Evolutionary conservation across 1,139 yeast species (phyloP).

Genomic region (Geotrichum candidum): DNA sequence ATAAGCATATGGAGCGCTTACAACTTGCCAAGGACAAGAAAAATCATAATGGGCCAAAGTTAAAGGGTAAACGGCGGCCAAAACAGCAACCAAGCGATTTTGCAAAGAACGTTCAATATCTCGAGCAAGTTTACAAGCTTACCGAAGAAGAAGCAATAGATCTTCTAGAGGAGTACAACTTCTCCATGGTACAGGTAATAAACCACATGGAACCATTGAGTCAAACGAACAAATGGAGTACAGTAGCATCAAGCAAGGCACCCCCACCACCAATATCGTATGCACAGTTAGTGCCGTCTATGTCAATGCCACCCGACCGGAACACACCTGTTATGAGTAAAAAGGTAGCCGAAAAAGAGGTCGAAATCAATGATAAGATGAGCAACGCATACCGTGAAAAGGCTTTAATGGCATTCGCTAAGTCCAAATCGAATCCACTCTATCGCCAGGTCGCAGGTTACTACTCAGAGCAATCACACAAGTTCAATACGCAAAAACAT

Average conservation of each 20-base stretch:
- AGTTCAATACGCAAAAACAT: constrained; percentile 18
- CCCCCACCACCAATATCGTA: background rate
- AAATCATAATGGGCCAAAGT: background rate
- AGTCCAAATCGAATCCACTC: constrained; percentile 26
- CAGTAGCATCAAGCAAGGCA: background rate
- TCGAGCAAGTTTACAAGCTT: constrained; percentile 4
- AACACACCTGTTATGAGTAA: constrained; percentile 3
- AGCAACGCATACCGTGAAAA: background rate
- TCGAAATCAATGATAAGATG: background rate
- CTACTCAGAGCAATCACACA: constrained; percentile 24
- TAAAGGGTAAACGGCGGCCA: background rate
- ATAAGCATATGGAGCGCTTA: constrained; percentile 3
- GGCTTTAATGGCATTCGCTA: constrained; percentile 18
- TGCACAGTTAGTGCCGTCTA: background rate
- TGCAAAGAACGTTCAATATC: constrained; percentile 5
- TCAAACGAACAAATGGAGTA: background rate
- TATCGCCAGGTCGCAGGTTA: constrained; percentile 28
- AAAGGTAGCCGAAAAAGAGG: background rate
- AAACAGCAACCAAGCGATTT: background rate
- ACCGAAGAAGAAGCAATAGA: constrained; percentile 2
- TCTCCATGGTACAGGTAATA: background rate
- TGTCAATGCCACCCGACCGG: background rate
- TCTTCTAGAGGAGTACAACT: background rate
- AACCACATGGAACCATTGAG: background rate
- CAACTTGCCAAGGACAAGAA: constrained; percentile 1